A percentile compares a stretch with the other conserved stretches of the same genome.
phyloP scores from a whole-genome alignment of 176 grass and related monocot species.

The Cenchrus fungigraminus region DNA sequence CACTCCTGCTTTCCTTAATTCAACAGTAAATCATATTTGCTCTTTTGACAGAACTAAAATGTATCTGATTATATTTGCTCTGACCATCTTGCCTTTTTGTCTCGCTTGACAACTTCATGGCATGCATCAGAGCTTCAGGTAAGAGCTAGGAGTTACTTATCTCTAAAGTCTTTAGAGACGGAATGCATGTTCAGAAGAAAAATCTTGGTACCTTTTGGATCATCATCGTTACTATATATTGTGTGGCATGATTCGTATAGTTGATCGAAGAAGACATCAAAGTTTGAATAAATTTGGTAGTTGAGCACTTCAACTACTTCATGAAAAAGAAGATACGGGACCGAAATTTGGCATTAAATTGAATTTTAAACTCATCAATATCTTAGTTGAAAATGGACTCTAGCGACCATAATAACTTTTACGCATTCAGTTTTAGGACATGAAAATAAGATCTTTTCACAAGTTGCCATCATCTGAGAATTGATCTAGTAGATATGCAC shows the following conservation, averaged over 20 bases:
- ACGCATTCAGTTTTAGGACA: no score
- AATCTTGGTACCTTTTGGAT: background rate
- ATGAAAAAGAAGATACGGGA: background rate
- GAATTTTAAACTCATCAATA: background rate
- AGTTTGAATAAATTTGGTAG: background rate
- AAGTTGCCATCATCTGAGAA: no score
- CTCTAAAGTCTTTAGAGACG: background rate
- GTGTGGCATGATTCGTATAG: background rate
- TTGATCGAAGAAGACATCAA: background rate
- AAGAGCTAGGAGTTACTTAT: background rate
- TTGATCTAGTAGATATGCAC: no score
- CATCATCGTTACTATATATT: background rate
- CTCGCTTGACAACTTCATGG: background rate
- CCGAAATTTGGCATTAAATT: background rate
- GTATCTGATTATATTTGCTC: background rate
- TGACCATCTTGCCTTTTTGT: background rate
- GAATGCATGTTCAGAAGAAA: background rate
- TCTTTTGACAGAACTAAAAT: background rate
- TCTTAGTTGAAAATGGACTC: background rate
- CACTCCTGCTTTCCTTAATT: background rate
- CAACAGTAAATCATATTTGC: constrained; percentile 6
- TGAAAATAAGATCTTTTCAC: no score
- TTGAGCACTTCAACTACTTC: background rate
- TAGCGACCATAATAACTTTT: no score
- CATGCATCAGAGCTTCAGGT: background rate